Evolutionary conservation across 2,329 filamentous ascomycete genomes (phyloP).

Genomic region (Ophiostoma perfectum): DNA sequence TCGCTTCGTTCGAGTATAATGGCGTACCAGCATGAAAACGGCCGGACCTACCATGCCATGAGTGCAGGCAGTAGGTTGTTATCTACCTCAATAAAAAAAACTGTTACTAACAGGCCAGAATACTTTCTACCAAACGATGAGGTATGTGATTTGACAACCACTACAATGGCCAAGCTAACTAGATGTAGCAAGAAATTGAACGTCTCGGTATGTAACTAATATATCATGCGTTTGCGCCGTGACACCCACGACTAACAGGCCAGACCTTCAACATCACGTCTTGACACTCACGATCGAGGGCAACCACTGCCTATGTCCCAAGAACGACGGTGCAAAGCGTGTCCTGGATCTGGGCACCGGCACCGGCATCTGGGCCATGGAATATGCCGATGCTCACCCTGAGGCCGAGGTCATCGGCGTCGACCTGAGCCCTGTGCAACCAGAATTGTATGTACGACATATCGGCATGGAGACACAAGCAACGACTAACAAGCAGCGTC

Average conservation of each 20-base stretch:
- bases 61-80: slow-evolving; percentile 28
- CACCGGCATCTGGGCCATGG: slow-evolving; percentile 29
- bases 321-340: slow-evolving; percentile 25
- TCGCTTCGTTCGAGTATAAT: slow-evolving; percentile 28
- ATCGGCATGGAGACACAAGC: background rate
- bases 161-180: background rate
- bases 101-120: slow-evolving; percentile 20
- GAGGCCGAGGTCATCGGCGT: slow-evolving; percentile 28
- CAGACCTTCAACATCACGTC: slow-evolving; percentile 28
- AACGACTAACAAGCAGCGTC: slow-evolving; percentile 3
- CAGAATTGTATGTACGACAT: slow-evolving; percentile 25
- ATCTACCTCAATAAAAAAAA: background rate
- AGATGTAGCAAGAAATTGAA: slow-evolving; percentile 25
- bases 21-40: slow-evolving; percentile 28
- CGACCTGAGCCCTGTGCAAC: slow-evolving; percentile 28
- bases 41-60: slow-evolving; percentile 29
- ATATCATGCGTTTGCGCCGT: background rate
- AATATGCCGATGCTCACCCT: slow-evolving; percentile 28
- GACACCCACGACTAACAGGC: background rate
- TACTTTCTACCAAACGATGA: slow-evolving; percentile 28
- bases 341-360: slow-evolving; percentile 28
- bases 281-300: slow-evolving; percentile 26
- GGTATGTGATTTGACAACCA: slow-evolving; percentile 18
- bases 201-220: slow-evolving; percentile 25
- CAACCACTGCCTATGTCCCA: slow-evolving; percentile 25